Base-by-base conservation (phyloP, 1,284 basidiomycete genomes). In the Cryptococcus deneoformans region DNA sequence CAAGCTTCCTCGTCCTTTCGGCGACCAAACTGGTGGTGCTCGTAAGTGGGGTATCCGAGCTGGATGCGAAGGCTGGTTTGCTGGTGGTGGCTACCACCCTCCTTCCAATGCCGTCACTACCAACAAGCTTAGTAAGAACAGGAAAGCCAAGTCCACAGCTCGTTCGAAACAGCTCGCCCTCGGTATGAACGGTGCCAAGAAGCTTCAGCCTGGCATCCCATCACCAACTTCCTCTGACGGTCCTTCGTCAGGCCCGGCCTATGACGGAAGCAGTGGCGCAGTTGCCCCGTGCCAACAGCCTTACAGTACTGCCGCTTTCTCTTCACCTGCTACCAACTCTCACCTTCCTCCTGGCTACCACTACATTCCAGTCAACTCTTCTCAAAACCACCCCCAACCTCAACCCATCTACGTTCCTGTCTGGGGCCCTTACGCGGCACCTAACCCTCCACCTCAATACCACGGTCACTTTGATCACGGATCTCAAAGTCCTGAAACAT, bases 11-110 rank as follows among this genome's bases (percentile, higher is more conserved):
- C 67, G 77, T 44, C 73, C 73, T 2, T 77, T 71, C 55, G 77
- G 77, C 16, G 76, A 77, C 58, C 76, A 77, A 60, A 72, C 70
- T 1, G 76, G 74, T 48, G 72, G 72, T 16, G 74, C 75, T 20
- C 69, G 76, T 45, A 75, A 74, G 56, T 78, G 77, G 77, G 75
- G 69, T 3, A 77, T 78, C 57, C 72, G 75, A 49, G 69, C 72
- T 4, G 77, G 76, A 1, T 76, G 70, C 62, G 75, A 77, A 56
- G 57, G 58, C 11, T 76, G 73, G 71, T 78, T 77, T 63, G 54
- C 56, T 2, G 63, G 60, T 20, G 73, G 75, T 16, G 68, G 67
- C 11, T 77, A 72, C 61, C 64, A 71, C 58, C 71, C 71, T 9
- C 68, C 72, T 9, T 47, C 55, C 34, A 40, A 54, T 9, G 50